Evolutionary conservation across 2,329 filamentous ascomycete species (phyloP), one percentile per base, ranked within the genome.

Genomic region (Verticillium longisporum): DNA sequence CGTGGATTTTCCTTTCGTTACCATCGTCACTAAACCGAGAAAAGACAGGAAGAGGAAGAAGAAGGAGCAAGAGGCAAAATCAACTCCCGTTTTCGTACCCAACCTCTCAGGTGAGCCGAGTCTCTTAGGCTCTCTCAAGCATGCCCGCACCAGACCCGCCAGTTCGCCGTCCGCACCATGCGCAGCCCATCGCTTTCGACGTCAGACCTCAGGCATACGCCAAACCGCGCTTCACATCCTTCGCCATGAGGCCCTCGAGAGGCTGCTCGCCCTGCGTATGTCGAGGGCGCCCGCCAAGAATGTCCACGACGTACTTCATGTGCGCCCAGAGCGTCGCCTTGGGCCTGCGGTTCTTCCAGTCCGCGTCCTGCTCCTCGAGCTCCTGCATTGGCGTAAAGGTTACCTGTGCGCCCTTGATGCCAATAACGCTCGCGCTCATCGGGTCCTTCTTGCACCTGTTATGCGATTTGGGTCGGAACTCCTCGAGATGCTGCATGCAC

Each of bases 291-390:
- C 92, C 94, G 58, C 89, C 90, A 36, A 99, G 78, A 37, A 92
- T 88, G 73, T 99, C 90, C 2, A 97, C 93, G 33, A 92, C 86
- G 57, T 88, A 82, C 75, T 92, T 91, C 74, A 97, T 79, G 57
- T 81, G 82, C 68, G 91, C 79, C 95, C 95, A 99, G 79, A 92
- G 93, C 67, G 95, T 91, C 60, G 86, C 77, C 76, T 87, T 91
- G 56, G 95, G 94, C 58, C 95, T 83, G 58, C 95, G 83, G 74
- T 96, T 92, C 66, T 87, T 85, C 95, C 95, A 99, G 78, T 99
- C 94, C 4, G 95, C 98, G 70, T 93, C 90, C 31, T 86, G 84
- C 67, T 86, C 85, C 78, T 98, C 95, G 9, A 98, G 83, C 54
- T 85, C 83, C 69, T 88, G 83, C 84, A 98, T 91, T 0, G 89